Evolutionary conservation across 2,329 filamentous ascomycete species (phyloP), one percentile per base, ranked within the genome.

Genomic region (Apiospora aurea): DNA sequence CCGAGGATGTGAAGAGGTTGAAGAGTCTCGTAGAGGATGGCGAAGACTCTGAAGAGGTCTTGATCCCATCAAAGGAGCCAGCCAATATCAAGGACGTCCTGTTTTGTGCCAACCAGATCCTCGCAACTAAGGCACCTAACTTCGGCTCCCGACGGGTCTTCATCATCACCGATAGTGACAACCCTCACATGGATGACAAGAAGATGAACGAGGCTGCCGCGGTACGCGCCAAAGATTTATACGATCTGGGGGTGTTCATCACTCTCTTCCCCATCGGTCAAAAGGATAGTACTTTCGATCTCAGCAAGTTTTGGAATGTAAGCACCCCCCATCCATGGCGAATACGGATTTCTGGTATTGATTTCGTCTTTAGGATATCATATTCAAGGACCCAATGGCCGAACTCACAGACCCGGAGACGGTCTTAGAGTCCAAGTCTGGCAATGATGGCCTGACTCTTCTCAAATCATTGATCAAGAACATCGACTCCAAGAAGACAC

Each of bases 21-120:
- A 93, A 93, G 76, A 86, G 87, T 29, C 81, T 99, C 71, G 91
- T 94, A 0, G 93, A 97, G 73, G 92, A 95, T 46, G 94, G 92
- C 44, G 92, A 94, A 64, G 91, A 93, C 72, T 88, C 90, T 0
- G 86, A 90, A 2, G 87, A 91, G 11, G 83, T 98, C 4, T 83
- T 98, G 47, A 87, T 87, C 7, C 91, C 95, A 1, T 89, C 93
- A 0, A 84, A 88, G 4, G 90, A 95, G 71, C 85, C 87, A 1
- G 91, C 93, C 0, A 91, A 91, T 46, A 97, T 99, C 92, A 90
- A 94, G 13, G 97, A 95, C 77, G 88, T 99, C 2, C 87, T 99
- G 1, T 98, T 98, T 80, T 97, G 95, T 77, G 96, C 95, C 49
- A 98, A 98, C 76, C 95, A 98, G 79, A 93, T 98, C 69, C 98